Evolutionary conservation across 2,329 filamentous ascomycete genomes (phyloP), one percentile per base, ranked within the genome.

Genomic region (Fusarium papillatum): DNA sequence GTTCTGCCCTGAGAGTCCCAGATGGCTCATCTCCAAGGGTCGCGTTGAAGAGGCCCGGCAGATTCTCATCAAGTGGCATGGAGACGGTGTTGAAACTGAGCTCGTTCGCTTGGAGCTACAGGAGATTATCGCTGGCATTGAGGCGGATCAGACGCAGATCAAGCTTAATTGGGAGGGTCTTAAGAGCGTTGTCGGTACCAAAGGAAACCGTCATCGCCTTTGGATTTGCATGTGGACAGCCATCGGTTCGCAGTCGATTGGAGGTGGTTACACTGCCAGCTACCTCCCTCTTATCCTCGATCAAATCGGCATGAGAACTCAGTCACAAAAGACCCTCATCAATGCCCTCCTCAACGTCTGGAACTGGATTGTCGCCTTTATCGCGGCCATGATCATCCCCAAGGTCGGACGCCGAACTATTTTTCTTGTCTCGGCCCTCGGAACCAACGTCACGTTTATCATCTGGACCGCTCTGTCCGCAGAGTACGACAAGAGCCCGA

Each of bases 21-120:
- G 74, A 16, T 76, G 72, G 74, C 68, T 75, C 17, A 77, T 87
- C 24, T 80, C 83, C 41, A 81, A 85, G 78, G 83, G 83, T 43
- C 79, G 83, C 6, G 70, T 77, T 8, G 82, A 86, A 5, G 84
- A 86, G 16, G 74, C 78, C 82, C 65, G 80, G 4, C 36, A 69
- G 4, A 77, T 83, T 29, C 71, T 86, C 0, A 82, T 81, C 50
- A 84, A 83, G 46, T 87, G 85, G 73, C 86, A 87, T 60, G 85
- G 83, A 38, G 55, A 85, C 72, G 86, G 86, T 14, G 83, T 86
- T 67, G 74, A 66, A 36, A 78, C 66, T 59, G 77, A 9, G 13
- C 67, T 72, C 4, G 78, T 73, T 43, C 65, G 59, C 38, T 75
- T 62, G 68, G 80, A 76, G 73, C 75, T 81, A 69, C 64, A 73